Percentiles rank a stretch among this genome's conserved stretches.
phyloP scores from a whole-genome alignment of 179 eudicot genomes.

The Corrigiola litoralis region DNA sequence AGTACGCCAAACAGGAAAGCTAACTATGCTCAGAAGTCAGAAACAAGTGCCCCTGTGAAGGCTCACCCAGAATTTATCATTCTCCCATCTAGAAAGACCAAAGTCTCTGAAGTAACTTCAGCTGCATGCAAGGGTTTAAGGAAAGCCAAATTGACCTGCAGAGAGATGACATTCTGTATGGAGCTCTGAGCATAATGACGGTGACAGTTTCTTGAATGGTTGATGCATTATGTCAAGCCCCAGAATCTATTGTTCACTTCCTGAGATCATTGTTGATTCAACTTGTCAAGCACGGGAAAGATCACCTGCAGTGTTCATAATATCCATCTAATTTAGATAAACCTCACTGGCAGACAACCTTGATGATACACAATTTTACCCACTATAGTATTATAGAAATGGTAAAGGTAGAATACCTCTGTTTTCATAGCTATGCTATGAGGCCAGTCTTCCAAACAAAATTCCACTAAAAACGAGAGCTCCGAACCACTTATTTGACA shows the following conservation, averaged over 20 bases:
- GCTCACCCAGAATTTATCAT: no score
- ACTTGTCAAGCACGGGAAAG: background rate
- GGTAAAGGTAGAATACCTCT: constrained; percentile 16
- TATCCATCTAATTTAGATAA: background rate
- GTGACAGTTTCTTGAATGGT: background rate
- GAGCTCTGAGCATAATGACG: no score
- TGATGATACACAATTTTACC: background rate
- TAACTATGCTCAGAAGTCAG: no score
- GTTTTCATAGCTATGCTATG: constrained; percentile 24
- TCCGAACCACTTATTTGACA: constrained; percentile 92
- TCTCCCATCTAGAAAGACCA: no score
- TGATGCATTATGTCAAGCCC: background rate
- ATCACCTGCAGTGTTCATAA: background rate
- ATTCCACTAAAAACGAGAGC: constrained; percentile 70
- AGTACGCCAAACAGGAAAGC: no score
- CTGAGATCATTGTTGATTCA: background rate
- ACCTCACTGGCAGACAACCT: background rate
- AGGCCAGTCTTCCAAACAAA: constrained; percentile 59
- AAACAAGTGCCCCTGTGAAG: no score
- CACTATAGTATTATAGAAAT: background rate
- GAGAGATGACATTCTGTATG: no score
- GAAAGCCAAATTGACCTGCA: no score
- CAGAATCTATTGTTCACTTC: background rate
- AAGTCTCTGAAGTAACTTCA: no score
- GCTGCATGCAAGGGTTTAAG: background rate